Conservation (phyloP, 1,284 basidiomycete genomes). For the Puccinia polysora region DNA sequence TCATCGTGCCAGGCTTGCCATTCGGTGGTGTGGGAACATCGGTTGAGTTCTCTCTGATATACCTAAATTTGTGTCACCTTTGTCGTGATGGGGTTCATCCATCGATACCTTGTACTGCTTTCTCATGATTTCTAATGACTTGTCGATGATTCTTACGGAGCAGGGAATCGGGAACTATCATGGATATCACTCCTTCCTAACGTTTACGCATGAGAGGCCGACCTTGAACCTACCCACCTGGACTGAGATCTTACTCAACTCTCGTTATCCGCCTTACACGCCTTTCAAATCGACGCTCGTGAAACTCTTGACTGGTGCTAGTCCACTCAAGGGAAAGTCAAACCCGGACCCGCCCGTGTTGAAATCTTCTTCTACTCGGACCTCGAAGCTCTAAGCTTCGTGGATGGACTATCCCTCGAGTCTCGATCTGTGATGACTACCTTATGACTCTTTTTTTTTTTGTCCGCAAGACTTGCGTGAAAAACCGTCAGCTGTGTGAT, state of each 20-base stretch:
- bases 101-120: too few relatives aligned
- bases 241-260: conserved; percentile 52
- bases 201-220: conserved; percentile 54
- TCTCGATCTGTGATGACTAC: too few relatives aligned
- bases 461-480: too few relatives aligned
- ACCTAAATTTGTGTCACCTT: too few relatives aligned
- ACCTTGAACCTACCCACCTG: conserved; percentile 51
- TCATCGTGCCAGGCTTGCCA: conserved; percentile 46
- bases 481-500: too few relatives aligned
- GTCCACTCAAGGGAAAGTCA: neutral
- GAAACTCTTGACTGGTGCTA: neutral
- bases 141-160: neutral
- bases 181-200: conserved; percentile 52
- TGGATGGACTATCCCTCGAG: too few relatives aligned
- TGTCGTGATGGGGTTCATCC: too few relatives aligned
- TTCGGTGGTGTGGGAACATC: conserved; percentile 48
- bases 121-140: too few relatives aligned
- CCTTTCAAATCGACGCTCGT: conserved; percentile 17
- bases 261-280: conserved; percentile 54
- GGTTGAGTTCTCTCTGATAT: conserved; percentile 46
- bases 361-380: too few relatives aligned
- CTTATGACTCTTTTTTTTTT: too few relatives aligned
- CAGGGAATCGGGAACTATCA: conserved; percentile 51
- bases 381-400: too few relatives aligned
- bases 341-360: neutral